phyloP scores from a whole-genome alignment of 2,329 filamentous ascomycete species.

The Alternaria alternata region DNA sequence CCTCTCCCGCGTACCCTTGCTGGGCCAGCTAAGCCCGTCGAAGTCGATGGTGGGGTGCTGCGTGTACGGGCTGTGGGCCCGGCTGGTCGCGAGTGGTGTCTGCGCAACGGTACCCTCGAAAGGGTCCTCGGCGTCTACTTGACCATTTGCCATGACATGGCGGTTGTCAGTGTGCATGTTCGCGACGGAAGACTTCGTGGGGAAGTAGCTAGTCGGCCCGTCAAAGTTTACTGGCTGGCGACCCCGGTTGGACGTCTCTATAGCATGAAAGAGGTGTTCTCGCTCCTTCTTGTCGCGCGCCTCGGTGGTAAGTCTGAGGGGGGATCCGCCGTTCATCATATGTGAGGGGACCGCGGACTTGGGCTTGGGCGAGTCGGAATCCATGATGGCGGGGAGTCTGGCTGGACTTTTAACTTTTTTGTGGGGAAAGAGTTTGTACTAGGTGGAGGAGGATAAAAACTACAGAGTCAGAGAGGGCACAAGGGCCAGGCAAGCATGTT shows the following conservation, averaged over 20 bases:
- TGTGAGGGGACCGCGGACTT: constrained; percentile 64
- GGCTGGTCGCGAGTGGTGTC: constrained; percentile 63
- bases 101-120: constrained; percentile 60
- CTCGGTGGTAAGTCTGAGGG: constrained; percentile 58
- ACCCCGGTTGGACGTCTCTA: constrained; percentile 64
- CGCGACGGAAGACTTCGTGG: constrained; percentile 29
- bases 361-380: constrained; percentile 54
- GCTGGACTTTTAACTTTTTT: constrained; percentile 1
- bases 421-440: neutral
- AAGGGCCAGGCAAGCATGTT: constrained; percentile 18
- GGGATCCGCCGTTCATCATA: constrained; percentile 64
- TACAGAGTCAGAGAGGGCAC: constrained; percentile 16
- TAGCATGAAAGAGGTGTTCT: constrained; percentile 66
- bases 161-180: constrained; percentile 24
- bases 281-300: constrained; percentile 61
- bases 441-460: neutral
- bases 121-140: constrained; percentile 58
- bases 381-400: constrained; percentile 50
- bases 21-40: constrained; percentile 65
- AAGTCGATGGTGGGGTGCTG: constrained; percentile 62
- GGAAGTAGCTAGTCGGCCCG: constrained; percentile 42
- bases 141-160: constrained; percentile 33
- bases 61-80: constrained; percentile 60
- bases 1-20: constrained; percentile 69
- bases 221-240: constrained; percentile 58